These are phyloP conservation scores for Wickerhamomyces silvicola DNA, from an alignment of 805 yeast genomes.

Conservation along the genomic window DNA sequence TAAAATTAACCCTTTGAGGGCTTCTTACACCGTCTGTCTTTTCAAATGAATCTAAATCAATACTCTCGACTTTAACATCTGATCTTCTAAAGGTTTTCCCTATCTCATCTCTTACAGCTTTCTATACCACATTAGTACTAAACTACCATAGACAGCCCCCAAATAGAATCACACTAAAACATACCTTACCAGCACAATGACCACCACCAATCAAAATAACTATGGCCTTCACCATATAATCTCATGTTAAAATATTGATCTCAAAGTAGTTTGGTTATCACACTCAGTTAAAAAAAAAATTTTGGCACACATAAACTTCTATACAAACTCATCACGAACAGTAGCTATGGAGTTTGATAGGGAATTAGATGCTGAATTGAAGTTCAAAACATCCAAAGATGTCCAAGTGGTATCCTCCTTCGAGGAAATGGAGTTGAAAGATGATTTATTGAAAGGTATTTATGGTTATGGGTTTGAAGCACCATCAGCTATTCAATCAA, in stretches of 20 bases:
- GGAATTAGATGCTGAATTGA: slow-evolving; percentile 50
- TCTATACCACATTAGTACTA: slow-evolving; percentile 10
- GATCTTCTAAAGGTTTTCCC: slow-evolving; percentile 22
- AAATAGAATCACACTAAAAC: not conserved
- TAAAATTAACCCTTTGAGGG: slow-evolving; percentile 25
- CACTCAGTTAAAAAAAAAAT: slow-evolving; percentile 4
- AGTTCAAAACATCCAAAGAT: slow-evolving; percentile 57
- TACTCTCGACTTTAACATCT: slow-evolving; percentile 21
- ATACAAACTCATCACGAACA: too few species aligned
- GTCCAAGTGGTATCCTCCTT: slow-evolving; percentile 50
- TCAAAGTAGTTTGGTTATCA: not conserved
- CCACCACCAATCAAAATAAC: slow-evolving; percentile 57
- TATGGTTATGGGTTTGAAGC: slow-evolving; percentile 90
- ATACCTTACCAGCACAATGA: slow-evolving; percentile 50
- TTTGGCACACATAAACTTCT: slow-evolving; percentile 1
- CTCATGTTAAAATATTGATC: not conserved
- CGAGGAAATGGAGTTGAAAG: slow-evolving; percentile 75
- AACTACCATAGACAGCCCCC: not conserved
- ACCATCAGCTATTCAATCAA: slow-evolving; percentile 96
- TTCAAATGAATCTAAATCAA: slow-evolving; percentile 41
- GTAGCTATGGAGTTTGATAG: slow-evolving; percentile 55
- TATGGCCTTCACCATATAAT: too few species aligned
- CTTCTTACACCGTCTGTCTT: slow-evolving; percentile 10
- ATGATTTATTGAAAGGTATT: slow-evolving; percentile 54
- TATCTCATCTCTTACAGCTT: slow-evolving; percentile 29